Base-by-base conservation (phyloP, 2,329 filamentous ascomycete genomes). In the Pseudomassariella vexata region DNA sequence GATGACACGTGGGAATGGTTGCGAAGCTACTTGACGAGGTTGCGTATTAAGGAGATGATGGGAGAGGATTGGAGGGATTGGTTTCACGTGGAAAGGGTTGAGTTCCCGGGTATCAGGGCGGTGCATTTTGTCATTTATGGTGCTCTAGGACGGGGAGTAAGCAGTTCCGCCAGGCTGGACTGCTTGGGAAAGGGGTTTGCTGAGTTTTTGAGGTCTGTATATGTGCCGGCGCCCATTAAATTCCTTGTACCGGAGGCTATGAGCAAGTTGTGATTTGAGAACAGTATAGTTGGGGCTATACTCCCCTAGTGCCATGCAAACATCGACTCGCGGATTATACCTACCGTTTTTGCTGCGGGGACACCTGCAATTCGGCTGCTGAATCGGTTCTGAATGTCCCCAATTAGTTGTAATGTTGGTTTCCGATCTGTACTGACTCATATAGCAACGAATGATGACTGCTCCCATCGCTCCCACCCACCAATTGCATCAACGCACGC, bases 111-210 rank as follows among this genome's bases (percentile, higher is more conserved):
- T 4, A 55, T 70, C 0, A 47, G 46, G 20, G 66, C 66, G 0
- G 68, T 72, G 14, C 62, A 74, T 40, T 71, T 68, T 49, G 65
- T 70, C 8, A 49, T 70, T 2, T 70, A 69, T 35, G 66, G 65
- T 3, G 54, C 57, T 14, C 45, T 70, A 11, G 64, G 60, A 0
- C 37, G 58, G 1, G 62, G 61, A 1, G 66, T 74, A 4, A 73
- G 66, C 39, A 68, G 66, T 35, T 65, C 62, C 8, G 57, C 50
- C 16, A 45, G 58, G 23, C 39, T 75, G 12, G 70, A 75, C 51
- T 52, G 53, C 9, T 52, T 73, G 40, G 71, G 65, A 2, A 75
- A 75, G 44, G 67, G 68, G 0, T 70, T 73, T 19, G 45, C 36
- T 2, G 45, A 49, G 33, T 47, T 35, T 27, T 24, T 49, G 9